Evolutionary conservation across 768 basidiomycete species (phyloP), one percentile per base, ranked within the genome.

Genomic region (Leccinum disarticulatum): DNA sequence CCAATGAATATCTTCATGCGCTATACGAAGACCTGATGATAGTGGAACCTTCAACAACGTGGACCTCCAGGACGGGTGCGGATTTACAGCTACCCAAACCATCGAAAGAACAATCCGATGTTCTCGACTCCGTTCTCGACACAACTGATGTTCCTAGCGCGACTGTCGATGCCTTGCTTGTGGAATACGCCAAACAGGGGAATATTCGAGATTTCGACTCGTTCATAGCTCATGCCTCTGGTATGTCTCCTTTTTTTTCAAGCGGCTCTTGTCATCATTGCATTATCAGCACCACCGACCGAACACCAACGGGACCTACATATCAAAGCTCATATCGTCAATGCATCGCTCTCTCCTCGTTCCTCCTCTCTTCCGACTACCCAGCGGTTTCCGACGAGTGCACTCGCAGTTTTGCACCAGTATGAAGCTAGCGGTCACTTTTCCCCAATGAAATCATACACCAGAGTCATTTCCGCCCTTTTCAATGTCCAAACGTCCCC

Each of bases 401-500:
- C 93, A 1, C 80, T 95, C 17, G 69, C 77, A 1, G 73, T 89
- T 51, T 79, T 97, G 15, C 89, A 93, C 61, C 67, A 78, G 1
- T 93, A 91, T 70, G 95, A 97, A 74, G 68, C 73, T 3, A 77
- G 81, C 55, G 81, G 80, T 15, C 71, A 79, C 33, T 82, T 86
- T 2, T 86, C 90, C 0, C 87, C 93, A 0, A 85, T 92, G 68
- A 79, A 79, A 43, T 84, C 90, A 0, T 97, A 98, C 73, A 86
- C 85, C 9, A 78, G 83, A 22, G 74, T 87, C 51, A 88, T 96
- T 59, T 76, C 77, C 6, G 73, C 79, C 49, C 86, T 87, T 35
- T 83, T 83, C 65, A 77, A 78, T 47, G 76, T 78, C 28, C 77
- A 76, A 8, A 73, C 76, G 11, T 62, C 61, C 17, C 73, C 66